These are phyloP conservation scores for Fabrea salina DNA, from an alignment of 169 alveolate genomes.

Conservation along the genomic window DNA sequence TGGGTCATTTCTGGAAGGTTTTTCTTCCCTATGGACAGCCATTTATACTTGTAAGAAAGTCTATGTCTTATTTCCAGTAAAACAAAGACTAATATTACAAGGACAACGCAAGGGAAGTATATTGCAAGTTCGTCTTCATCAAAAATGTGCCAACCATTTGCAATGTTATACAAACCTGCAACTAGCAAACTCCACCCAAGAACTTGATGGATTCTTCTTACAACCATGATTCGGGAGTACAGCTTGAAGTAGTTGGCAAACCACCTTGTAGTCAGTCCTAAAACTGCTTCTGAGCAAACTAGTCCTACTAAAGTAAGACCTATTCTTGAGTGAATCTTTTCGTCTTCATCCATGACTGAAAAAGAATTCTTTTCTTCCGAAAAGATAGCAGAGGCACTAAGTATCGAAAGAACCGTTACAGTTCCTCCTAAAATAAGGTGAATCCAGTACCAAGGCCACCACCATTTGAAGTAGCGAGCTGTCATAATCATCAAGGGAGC, in stretches of 20 bases:
- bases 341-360: not conserved
- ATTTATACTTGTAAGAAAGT: not conserved
- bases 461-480: no score
- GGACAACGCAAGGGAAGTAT: not conserved
- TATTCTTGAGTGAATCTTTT: not conserved
- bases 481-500: no score
- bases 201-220: not conserved
- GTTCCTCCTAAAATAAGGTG: not conserved
- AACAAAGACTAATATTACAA: not conserved
- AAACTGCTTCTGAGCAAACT: not conserved
- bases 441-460: not conserved
- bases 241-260: not conserved
- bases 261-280: not conserved
- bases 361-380: not conserved
- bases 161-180: not conserved
- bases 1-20: not conserved
- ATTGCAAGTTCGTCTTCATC: no score
- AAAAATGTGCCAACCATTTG: not conserved
- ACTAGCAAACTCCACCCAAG: slow-evolving; percentile 21
- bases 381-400: not conserved
- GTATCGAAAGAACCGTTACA: not conserved
- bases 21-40: not conserved
- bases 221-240: not conserved
- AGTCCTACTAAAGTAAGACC: not conserved
- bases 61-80: not conserved